Percentiles rank a stretch among this genome's conserved stretches.
Conservation (phyloP, 441 rosid genomes). For the Raphanus hybrid region DNA sequence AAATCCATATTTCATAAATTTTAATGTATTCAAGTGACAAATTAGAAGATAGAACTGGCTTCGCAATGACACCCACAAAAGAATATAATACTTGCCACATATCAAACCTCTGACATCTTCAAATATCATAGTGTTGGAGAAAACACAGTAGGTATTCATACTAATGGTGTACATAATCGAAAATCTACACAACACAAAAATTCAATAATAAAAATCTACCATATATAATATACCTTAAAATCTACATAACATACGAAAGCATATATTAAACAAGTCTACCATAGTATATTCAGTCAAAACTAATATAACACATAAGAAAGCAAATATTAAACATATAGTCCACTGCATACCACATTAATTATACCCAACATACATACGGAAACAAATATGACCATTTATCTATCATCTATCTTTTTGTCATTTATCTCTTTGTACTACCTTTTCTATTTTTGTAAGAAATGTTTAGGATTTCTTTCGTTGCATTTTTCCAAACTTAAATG, state of each 20-base stretch:
- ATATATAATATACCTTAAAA: no score
- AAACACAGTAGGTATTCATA: background rate
- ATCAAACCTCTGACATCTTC: background rate
- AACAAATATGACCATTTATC: background rate
- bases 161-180: background rate
- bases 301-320: background rate
- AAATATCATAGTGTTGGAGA: background rate
- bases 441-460: constrained; percentile 16
- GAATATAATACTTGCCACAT: background rate
- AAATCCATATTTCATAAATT: background rate
- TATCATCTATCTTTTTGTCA: constrained; percentile 17
- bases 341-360: background rate
- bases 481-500: constrained; percentile 25
- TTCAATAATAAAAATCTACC: no score
- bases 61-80: background rate
- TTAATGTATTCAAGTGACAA: background rate
- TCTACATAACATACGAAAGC: background rate
- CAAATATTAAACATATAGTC: background rate
- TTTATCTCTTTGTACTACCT: background rate
- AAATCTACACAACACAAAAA: no score
- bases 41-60: background rate
- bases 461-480: constrained; percentile 13
- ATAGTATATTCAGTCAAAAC: background rate
- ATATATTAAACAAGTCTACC: background rate
- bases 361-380: background rate